Conservation (phyloP, 768 basidiomycete genomes). For the Amanita rubescens region DNA sequence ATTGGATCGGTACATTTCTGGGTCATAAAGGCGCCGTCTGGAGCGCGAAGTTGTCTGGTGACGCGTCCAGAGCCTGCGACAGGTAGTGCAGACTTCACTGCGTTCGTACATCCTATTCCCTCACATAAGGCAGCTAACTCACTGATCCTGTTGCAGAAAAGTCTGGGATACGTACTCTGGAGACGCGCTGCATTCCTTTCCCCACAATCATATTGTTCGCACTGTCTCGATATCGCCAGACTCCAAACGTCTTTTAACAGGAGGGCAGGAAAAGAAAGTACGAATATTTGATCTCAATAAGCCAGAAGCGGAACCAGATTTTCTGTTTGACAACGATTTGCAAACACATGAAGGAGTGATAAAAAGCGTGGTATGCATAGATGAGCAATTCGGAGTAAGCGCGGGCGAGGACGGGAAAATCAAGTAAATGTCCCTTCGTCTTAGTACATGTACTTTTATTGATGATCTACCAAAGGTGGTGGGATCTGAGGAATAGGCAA, state of each 20-base stretch:
- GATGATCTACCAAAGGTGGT: constrained; percentile 59
- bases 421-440: constrained; percentile 46
- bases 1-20: constrained; percentile 94
- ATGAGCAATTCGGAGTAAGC: constrained; percentile 78
- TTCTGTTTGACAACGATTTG: constrained; percentile 55
- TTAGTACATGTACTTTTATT: constrained; percentile 5
- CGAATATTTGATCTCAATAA: constrained; percentile 86
- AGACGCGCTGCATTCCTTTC: constrained; percentile 85
- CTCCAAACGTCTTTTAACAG: constrained; percentile 68
- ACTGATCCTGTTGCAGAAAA: constrained; percentile 47
- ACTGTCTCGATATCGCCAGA: constrained; percentile 82
- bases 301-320: constrained; percentile 83
- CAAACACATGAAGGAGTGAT: constrained; percentile 83
- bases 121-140: constrained; percentile 5
- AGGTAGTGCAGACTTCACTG: constrained; percentile 95
- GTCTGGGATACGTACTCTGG: constrained; percentile 95
- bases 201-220: constrained; percentile 97
- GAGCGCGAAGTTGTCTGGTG: constrained; percentile 86
- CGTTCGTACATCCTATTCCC: constrained; percentile 46
- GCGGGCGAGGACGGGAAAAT: constrained; percentile 90
- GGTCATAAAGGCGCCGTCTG: constrained; percentile 95
- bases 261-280: constrained; percentile 97
- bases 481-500: constrained; percentile 82
- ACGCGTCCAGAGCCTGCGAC: constrained; percentile 84
- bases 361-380: constrained; percentile 91